Base-by-base conservation (phyloP, 176 grass and related monocot genomes). In the Avena atlantica region DNA sequence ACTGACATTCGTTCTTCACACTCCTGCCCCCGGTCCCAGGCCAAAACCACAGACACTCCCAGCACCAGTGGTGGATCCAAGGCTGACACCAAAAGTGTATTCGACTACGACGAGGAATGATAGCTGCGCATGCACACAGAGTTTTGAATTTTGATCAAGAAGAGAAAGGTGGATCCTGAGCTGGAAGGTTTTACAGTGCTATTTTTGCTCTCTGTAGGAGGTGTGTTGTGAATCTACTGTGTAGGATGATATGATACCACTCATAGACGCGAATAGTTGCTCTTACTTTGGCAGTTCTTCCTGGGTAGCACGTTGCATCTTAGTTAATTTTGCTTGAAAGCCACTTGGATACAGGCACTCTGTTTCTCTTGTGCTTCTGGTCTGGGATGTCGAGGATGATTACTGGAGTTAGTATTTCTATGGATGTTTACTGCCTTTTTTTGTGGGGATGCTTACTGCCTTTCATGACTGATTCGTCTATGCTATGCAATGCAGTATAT, bases 161-260 rank as follows among this genome's bases (percentile, higher is more conserved):
- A 76, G 21, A 2, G 48, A 76, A 76, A 76, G 48, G 23, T 25
- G 72, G 9, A 51, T 52, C 48, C 73, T 53, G 73, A 76, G 48
- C 24, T 31, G 73, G 73, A 49, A 76, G 15, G 73, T 50, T 76
- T 53, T 31, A 52, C 23, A 16, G 48, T 52, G 73, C 48, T 76
- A 76, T 52, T 76, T 75, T 76, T 76, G 47, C 73, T 76, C 73
- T 76, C 50, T 76, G 24, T 76, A 48, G 48, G 24, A 53, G 73
- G 7, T 29, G 73, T 52, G 66, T 36, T 69, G 65, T 16, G 34
- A 70, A 70, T 70, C 31, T 68, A 68, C 29, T 16, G 7, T 40
- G 66, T 20, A 76, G 73, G 73, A 52, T 76, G 13, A 76, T 76
- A 52, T 76, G 48, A 51, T 53, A 52, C 74, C 49, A 55, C 49